These are phyloP conservation scores for Venturia aucupariae DNA, from an alignment of 2,329 filamentous ascomycete genomes.

Conservation along the genomic window DNA sequence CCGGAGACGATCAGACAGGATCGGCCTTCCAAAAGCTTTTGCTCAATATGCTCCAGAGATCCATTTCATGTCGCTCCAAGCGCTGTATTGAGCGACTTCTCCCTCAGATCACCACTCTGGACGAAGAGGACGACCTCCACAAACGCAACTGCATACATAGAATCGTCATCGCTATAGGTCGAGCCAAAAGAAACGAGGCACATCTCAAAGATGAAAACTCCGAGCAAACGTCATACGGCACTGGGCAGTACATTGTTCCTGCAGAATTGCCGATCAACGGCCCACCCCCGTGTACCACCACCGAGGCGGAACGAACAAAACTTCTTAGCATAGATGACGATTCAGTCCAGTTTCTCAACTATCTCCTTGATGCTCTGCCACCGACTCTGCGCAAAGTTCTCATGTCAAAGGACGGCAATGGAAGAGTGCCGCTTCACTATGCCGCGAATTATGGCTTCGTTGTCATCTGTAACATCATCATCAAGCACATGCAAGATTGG, in stretches of 20 bases:
- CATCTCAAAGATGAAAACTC: conserved; percentile 16
- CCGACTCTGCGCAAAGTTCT: conserved; percentile 60
- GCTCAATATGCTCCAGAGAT: conserved; percentile 69
- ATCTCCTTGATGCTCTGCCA: conserved; percentile 58
- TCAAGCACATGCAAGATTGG: conserved; percentile 85
- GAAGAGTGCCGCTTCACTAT: conserved; percentile 81
- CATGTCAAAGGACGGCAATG: conserved; percentile 63
- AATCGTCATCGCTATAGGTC: conserved; percentile 82
- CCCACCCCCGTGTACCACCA: conserved; percentile 53
- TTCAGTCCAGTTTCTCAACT: conserved; percentile 57
- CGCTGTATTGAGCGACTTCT: conserved; percentile 65
- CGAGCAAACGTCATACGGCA: not conserved
- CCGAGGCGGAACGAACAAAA: conserved; percentile 53
- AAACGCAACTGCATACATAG: conserved; percentile 88
- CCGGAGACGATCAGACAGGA: conserved; percentile 38
- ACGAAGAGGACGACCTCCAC: conserved; percentile 89
- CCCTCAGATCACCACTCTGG: conserved; percentile 53
- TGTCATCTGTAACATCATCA: conserved; percentile 77
- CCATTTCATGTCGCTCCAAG: conserved; percentile 61
- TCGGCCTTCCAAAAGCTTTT: conserved; percentile 55
- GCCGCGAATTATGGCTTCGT: conserved; percentile 92
- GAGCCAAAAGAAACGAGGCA: conserved; percentile 52
- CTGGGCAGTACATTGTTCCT: conserved; percentile 59
- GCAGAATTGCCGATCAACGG: conserved; percentile 57
- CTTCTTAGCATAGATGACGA: conserved; percentile 62